phyloP scores from a whole-genome alignment of 176 grass and related monocot genomes.

The Chloris gayana region DNA sequence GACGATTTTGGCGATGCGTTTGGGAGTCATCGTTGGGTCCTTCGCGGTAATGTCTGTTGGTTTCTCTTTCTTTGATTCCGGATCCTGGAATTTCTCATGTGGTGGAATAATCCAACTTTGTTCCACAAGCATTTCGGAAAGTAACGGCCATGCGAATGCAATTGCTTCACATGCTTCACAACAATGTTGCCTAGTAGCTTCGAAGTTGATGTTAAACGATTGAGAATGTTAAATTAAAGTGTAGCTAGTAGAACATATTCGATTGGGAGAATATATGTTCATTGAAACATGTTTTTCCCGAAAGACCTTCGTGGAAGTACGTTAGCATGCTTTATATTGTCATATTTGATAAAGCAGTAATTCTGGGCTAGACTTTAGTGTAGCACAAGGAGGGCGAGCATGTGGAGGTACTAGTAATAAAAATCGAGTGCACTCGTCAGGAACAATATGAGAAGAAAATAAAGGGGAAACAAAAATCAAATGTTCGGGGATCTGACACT shows the following conservation, averaged over 20 bases:
- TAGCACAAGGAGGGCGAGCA: too few relatives aligned
- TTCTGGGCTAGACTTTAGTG: too few relatives aligned
- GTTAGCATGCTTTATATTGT: neutral
- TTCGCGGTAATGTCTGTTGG: neutral
- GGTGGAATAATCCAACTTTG: constrained; percentile 26
- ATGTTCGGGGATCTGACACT: too few relatives aligned
- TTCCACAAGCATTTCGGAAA: constrained; percentile 11
- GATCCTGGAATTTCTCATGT: neutral
- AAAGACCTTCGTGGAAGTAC: neutral
- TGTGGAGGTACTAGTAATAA: too few relatives aligned
- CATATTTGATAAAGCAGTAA: too few relatives aligned
- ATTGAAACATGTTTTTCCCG: too few relatives aligned
- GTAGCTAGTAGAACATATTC: neutral
- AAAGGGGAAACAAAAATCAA: too few relatives aligned
- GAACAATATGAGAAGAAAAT: too few relatives aligned
- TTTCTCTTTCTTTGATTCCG: neutral
- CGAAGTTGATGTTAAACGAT: neutral
- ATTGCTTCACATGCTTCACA: constrained; percentile 26
- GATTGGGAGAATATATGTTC: neutral
- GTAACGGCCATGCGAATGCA: neutral
- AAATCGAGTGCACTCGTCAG: too few relatives aligned
- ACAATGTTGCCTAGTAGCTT: constrained; percentile 5
- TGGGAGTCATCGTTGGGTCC: neutral
- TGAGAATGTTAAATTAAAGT: neutral
- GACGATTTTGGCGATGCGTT: neutral